Evolutionary conservation across 148 eudicot genomes (phyloP).

Genomic region (Simmondsia chinensis): DNA sequence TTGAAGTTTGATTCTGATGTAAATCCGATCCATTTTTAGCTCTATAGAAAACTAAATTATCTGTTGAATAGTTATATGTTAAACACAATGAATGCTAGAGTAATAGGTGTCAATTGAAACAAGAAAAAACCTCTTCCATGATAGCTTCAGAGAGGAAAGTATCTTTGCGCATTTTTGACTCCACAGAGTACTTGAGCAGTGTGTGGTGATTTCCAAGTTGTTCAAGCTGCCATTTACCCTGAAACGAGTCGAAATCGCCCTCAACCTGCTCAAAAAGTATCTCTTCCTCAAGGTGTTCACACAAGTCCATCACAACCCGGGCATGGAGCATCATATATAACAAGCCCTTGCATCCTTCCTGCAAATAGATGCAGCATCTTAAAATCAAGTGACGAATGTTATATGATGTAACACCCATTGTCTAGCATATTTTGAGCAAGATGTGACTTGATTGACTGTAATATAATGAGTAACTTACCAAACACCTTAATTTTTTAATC

Average conservation of each 20-base stretch:
- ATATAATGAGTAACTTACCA: no score
- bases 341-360: constrained; percentile 99
- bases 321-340: constrained; percentile 98
- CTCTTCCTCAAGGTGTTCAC: constrained; percentile 75
- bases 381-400: no score
- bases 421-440: no score
- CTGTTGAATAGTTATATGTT: no score
- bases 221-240: constrained; percentile 91
- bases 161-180: constrained; percentile 88
- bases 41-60: no score
- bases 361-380: constrained; percentile 7
- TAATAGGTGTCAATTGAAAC: not conserved
- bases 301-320: constrained; percentile 81
- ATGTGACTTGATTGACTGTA: no score
- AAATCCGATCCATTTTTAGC: no score
- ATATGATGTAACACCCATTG: no score
- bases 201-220: constrained; percentile 95
- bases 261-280: constrained; percentile 90
- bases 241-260: constrained; percentile 86
- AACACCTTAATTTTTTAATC: no score
- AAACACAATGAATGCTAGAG: constrained; percentile 1
- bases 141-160: constrained; percentile 85
- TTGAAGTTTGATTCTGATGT: no score
- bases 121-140: constrained; percentile 79
- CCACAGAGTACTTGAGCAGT: constrained; percentile 76